Base-by-base conservation (phyloP, 1,284 basidiomycete species). In the Ustilago xerochloae region DNA sequence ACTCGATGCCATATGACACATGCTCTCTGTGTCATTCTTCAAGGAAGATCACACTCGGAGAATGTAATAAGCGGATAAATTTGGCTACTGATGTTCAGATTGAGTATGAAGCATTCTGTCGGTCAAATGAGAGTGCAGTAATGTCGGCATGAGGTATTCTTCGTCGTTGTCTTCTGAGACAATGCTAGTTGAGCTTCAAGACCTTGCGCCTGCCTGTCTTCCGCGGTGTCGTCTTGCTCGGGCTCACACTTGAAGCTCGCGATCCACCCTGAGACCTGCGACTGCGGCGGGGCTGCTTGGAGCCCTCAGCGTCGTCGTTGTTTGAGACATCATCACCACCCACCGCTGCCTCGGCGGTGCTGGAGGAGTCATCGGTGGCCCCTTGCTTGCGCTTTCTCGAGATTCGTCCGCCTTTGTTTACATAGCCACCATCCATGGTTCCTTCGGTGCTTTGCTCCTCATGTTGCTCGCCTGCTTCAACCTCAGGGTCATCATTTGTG, bases 141-240 rank as follows among this genome's bases (percentile, higher is more conserved):
- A n/a, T n/a, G n/a, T n/a, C n/a, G n/a, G n/a, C n/a, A n/a, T n/a
- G n/a, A n/a, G n/a, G n/a, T n/a, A n/a, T n/a, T n/a, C n/a, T n/a
- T n/a, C n/a, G n/a, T n/a, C n/a, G n/a, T n/a, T n/a, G 20, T 43
- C 12, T 24, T 15, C 22, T 43, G 41, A 43, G n/a, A 26, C 4
- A 24, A 4, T 6, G 6, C 56, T 62, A 69, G n/a, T 59, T 63
- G 9, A 72, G 53, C 56, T 72, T 72, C 33, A 72, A 20, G 4
- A 62, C 51, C 35, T 72, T 72, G 50, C 63, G 58, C 54, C 61
- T 64, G 3, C 36, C 24, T n/a, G 63, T 55, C 32, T 72, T 72
- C 50, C 63, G 57, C 36, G 59, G 51, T 26, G 41, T 55, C 6
- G 56, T 32, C 57, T 56, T 72, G 53, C 45, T 48, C 2, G 60